Evolutionary conservation across 2,329 filamentous ascomycete species (phyloP), one percentile per base, ranked within the genome.

Genomic region (Colletotrichum godetiae): DNA sequence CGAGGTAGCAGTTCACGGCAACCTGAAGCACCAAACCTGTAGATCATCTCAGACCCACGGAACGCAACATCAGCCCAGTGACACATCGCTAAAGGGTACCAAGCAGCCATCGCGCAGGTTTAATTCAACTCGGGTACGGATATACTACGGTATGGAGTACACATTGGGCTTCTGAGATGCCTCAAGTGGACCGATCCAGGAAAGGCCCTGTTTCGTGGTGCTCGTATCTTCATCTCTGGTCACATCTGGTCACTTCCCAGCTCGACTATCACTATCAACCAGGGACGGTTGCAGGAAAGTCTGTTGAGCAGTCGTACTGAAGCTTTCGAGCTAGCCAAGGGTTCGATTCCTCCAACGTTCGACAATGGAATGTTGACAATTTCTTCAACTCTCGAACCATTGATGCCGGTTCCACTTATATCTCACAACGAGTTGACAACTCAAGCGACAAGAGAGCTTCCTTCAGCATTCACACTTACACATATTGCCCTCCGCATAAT

Each of bases 161-260:
- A 49, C 19, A 10, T 49, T n/a, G 42, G 19, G 42, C 42, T n/a
- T 3, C 19, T 19, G 42, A n/a, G 42, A 61, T 52, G 42, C 69
- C 49, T 53, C 56, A 46, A 52, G 69, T 63, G 52, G 64, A n/a
- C 13, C 10, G n/a, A n/a, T 22, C 29, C 68, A 35, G 52, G 64
- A 35, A n/a, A 13, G 6, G 27, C 57, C 58, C 64, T 72, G 68
- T 42, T 60, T 68, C 49, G 4, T 3, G 15, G 35, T 19, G 19
- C 33, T 59, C 42, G 56, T 37, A 52, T 53, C 49, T 22, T 4
- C 6, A 53, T 29, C 22, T 11, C 7, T 35, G 33, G 33, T 35
- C 33, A 35, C 6, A 35, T 49, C 42, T 49, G 19, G 42, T 49
- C 8, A 49, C 19, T 29, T 46, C 27, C 19, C 19, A 13, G 19